phyloP scores from a whole-genome alignment of 1,284 basidiomycete species.

The Meira nashicola region DNA sequence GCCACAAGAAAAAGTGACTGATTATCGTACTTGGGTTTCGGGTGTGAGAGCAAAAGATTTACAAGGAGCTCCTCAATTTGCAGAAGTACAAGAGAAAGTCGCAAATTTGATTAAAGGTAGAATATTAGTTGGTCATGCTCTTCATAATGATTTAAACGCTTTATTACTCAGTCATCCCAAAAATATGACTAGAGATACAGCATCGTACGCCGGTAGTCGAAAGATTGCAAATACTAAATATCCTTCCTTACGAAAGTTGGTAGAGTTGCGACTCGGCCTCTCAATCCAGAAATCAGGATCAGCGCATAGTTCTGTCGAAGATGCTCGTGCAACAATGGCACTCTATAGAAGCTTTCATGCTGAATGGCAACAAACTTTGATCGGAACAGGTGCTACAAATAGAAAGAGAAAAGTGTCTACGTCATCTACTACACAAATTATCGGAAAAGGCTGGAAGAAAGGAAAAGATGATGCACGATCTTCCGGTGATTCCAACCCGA shows the following conservation, averaged over 20 bases:
- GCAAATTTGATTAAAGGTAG: slow-evolving; percentile 72
- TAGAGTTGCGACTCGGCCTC: slow-evolving; percentile 73
- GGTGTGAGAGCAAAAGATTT: slow-evolving; percentile 77
- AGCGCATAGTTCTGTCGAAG: slow-evolving; percentile 58
- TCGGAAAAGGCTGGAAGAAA: slow-evolving; percentile 6
- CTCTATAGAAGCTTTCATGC: slow-evolving; percentile 80
- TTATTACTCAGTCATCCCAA: slow-evolving; percentile 85
- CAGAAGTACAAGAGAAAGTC: slow-evolving; percentile 73
- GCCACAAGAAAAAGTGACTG: slow-evolving; percentile 81
- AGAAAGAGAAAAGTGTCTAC: not conserved
- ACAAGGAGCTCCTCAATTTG: slow-evolving; percentile 67
- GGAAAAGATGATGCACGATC: not conserved
- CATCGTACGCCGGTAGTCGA: slow-evolving; percentile 59
- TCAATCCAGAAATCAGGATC: slow-evolving; percentile 66
- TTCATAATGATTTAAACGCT: slow-evolving; percentile 85
- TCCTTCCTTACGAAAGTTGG: slow-evolving; percentile 75
- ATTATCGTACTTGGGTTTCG: slow-evolving; percentile 87
- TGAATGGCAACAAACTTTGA: slow-evolving; percentile 65
- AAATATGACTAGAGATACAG: slow-evolving; percentile 75
- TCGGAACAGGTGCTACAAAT: not conserved
- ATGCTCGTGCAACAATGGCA: slow-evolving; percentile 93
- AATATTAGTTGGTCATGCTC: slow-evolving; percentile 86
- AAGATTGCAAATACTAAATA: slow-evolving; percentile 61
- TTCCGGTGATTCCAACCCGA: not conserved
- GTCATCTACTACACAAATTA: not conserved